Conservation (phyloP, 371 early-diverging fungal species). For the Entomophthora muscae region DNA sequence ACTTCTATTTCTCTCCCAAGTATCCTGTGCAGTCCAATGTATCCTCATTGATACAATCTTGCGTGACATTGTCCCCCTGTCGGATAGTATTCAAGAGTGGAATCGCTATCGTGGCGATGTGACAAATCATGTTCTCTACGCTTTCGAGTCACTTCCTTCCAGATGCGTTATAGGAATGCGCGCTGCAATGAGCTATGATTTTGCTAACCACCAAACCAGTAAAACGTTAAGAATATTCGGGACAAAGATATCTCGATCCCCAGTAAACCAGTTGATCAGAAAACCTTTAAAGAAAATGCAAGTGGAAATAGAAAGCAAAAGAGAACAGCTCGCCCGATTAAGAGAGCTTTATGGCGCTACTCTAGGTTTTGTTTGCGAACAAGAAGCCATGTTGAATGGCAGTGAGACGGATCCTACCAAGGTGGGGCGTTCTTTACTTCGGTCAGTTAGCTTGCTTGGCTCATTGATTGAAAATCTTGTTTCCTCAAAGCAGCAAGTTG, state of each 20-base stretch:
- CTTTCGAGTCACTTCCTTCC: not conserved
- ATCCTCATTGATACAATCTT: not conserved
- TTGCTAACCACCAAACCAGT: not conserved
- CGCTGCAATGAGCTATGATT: not conserved
- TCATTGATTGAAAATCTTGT: not conserved
- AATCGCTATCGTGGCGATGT: not conserved
- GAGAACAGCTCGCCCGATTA: constrained; percentile 13
- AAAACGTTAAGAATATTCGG: not conserved
- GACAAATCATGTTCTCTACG: not conserved
- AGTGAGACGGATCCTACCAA: not conserved
- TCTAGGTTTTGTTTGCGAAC: constrained; percentile 4
- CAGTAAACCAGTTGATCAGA: not conserved
- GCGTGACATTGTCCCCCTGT: not conserved
- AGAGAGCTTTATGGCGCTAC: constrained; percentile 12
- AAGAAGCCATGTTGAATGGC: not conserved
- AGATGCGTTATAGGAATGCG: not conserved
- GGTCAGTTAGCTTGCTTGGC: not conserved
- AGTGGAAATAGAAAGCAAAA: constrained; percentile 13
- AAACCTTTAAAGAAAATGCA: not conserved
- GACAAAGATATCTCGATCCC: not conserved
- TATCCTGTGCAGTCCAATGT: not conserved
- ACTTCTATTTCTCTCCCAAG: not conserved
- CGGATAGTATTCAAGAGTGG: not conserved
- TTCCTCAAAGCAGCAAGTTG: not conserved
- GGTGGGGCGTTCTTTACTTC: not conserved